Conservation (phyloP, 2,329 filamentous ascomycete genomes). For the Diaporthe velutina region DNA sequence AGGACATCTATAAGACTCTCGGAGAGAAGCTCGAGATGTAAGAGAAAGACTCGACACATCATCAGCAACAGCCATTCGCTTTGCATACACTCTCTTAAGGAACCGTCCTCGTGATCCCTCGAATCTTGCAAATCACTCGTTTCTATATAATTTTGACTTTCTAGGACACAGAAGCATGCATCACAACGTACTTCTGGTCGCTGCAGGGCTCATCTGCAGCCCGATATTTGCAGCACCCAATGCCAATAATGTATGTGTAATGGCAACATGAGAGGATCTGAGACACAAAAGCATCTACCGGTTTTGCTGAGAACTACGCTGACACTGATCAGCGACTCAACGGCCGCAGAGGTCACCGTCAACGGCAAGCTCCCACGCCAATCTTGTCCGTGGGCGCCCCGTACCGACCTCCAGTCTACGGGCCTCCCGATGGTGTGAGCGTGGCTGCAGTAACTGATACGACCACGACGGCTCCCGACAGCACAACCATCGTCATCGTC, state of each 20-base stretch:
- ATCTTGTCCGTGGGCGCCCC: not conserved
- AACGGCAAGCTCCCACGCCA: not conserved
- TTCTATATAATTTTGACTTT: not conserved
- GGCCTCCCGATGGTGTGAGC: not conserved
- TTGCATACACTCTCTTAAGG: constrained; percentile 24
- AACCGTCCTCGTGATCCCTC: not conserved
- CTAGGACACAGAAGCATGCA: constrained; percentile 15
- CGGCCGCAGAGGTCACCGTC: constrained; percentile 5
- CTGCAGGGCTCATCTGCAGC: constrained; percentile 13
- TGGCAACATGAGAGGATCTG: not conserved
- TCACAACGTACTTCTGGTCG: constrained; percentile 21
- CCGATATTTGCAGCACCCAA: constrained; percentile 25
- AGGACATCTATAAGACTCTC: constrained; percentile 33
- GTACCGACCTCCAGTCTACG: constrained; percentile 4
- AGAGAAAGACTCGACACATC: not conserved
- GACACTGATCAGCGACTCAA: constrained; percentile 10
- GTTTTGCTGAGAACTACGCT: not conserved
- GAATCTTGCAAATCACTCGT: constrained; percentile 15
- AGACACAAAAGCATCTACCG: not conserved
- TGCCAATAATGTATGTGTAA: constrained; percentile 12
- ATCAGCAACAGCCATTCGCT: constrained; percentile 27
- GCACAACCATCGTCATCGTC: constrained; percentile 1
- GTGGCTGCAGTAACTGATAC: not conserved
- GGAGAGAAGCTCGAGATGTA: constrained; percentile 27
- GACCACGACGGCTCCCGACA: not conserved